phyloP scores from a whole-genome alignment of 2,329 filamentous ascomycete species.

The Colletotrichum theobromicola region DNA sequence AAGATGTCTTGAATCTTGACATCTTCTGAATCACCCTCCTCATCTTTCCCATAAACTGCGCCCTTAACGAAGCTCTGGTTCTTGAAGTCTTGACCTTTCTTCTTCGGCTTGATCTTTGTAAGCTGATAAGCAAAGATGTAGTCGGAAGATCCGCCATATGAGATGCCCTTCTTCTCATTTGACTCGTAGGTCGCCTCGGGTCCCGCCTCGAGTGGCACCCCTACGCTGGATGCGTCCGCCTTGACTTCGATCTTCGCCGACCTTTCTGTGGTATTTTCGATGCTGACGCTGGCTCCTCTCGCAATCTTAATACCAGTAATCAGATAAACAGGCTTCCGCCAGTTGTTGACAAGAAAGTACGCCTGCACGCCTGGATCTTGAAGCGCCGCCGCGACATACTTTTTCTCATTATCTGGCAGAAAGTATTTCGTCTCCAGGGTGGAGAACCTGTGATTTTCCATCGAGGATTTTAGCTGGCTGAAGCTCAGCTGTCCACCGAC shows the following conservation, averaged over 20 bases:
- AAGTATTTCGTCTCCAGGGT: too few species aligned
- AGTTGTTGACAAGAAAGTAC: background rate
- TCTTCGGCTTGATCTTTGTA: background rate
- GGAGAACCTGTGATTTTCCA: too few species aligned
- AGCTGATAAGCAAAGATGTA: background rate
- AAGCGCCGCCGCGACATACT: background rate
- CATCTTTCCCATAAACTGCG: background rate
- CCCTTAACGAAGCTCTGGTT: too few species aligned
- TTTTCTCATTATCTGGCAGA: too few species aligned
- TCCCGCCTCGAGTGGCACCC: background rate
- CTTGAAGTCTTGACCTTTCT: too few species aligned
- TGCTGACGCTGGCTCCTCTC: background rate
- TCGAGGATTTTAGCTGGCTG: too few species aligned
- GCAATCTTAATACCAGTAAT: background rate
- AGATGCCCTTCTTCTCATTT: background rate
- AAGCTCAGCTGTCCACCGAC: background rate
- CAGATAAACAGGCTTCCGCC: background rate
- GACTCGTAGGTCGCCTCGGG: background rate
- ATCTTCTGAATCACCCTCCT: background rate
- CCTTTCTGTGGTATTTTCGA: background rate
- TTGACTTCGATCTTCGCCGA: background rate
- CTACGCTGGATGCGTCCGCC: too few species aligned
- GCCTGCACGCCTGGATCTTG: background rate
- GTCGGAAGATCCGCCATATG: background rate
- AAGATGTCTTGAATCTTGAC: too few species aligned